A percentile compares a stretch with the other conserved stretches of the same genome.
Evolutionary conservation across 108 stramenopile genomes (phyloP).

Genomic region (Skeletonema grethae): DNA sequence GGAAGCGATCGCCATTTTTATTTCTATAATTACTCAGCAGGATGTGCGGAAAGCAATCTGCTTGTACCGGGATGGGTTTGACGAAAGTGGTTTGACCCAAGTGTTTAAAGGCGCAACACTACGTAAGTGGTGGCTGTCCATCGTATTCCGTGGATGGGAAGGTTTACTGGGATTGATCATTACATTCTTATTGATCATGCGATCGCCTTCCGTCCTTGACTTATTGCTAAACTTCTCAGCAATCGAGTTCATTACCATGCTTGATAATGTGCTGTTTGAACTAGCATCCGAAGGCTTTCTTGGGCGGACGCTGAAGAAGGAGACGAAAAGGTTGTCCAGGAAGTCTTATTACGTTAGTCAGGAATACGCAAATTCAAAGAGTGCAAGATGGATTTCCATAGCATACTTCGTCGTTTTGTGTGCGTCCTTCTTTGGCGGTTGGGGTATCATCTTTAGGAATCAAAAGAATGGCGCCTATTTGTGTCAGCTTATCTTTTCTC

Average conservation of each 20-base stretch:
- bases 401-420: conserved; percentile 18
- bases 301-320: conserved; percentile 9
- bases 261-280: conserved; percentile 7
- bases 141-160: conserved; percentile 2
- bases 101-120: background rate
- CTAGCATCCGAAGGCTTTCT: conserved; percentile 14
- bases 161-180: conserved; percentile 9
- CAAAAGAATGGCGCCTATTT: conserved; percentile 31
- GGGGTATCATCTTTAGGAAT: conserved; percentile 6
- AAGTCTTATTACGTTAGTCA: background rate
- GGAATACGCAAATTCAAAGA: background rate
- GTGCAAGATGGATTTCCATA: background rate
- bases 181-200: conserved; percentile 22
- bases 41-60: conserved; percentile 15
- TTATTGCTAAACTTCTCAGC: conserved; percentile 34
- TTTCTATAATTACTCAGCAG: conserved; percentile 11
- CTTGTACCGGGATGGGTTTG: conserved; percentile 5
- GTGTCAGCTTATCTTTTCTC: conserved; percentile 16
- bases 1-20: conserved; percentile 17
- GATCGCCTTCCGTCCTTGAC: conserved; percentile 1
- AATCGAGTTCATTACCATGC: conserved; percentile 13
- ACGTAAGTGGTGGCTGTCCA: background rate
- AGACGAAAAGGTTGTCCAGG: conserved; percentile 6
- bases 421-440: conserved; percentile 20
- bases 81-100: background rate